phyloP scores from a whole-genome alignment of 2,329 filamentous ascomycete species.

The Sporothrix euskadiensis region DNA sequence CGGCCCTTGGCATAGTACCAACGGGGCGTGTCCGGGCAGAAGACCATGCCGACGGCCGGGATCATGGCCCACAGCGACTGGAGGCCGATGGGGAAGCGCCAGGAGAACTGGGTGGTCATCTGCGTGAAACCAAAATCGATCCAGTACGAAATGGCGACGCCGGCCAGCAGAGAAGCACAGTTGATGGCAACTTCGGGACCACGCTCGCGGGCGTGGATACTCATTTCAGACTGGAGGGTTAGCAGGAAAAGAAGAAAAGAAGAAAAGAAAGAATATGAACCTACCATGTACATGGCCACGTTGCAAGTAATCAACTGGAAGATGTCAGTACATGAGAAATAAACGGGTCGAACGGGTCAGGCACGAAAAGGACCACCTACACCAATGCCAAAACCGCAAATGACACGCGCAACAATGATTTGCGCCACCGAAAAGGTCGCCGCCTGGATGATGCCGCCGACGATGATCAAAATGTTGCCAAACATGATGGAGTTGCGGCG shows the following conservation, averaged over 20 bases:
- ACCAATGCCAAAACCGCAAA: neutral
- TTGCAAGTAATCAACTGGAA: constrained; percentile 8
- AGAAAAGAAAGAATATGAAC: neutral
- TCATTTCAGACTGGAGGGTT: constrained; percentile 1
- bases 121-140: constrained; percentile 14
- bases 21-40: constrained; percentile 13
- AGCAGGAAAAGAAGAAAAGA: too few species aligned
- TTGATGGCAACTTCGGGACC: constrained; percentile 15
- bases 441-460: constrained; percentile 12
- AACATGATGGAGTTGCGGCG: constrained; percentile 16
- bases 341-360: too few species aligned
- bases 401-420: constrained; percentile 11
- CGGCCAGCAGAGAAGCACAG: neutral
- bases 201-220: constrained; percentile 5
- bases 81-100: constrained; percentile 15
- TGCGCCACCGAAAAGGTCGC: neutral
- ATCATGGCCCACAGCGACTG: constrained; percentile 14
- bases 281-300: constrained; percentile 20
- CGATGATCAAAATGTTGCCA: neutral
- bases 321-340: neutral
- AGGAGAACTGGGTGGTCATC: constrained; percentile 5
- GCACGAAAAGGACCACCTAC: neutral
- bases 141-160: constrained; percentile 16
- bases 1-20: constrained; percentile 20
- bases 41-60: constrained; percentile 3